Conservation (phyloP, 345 rosid species). For the Excoecaria cochinchinensis region DNA sequence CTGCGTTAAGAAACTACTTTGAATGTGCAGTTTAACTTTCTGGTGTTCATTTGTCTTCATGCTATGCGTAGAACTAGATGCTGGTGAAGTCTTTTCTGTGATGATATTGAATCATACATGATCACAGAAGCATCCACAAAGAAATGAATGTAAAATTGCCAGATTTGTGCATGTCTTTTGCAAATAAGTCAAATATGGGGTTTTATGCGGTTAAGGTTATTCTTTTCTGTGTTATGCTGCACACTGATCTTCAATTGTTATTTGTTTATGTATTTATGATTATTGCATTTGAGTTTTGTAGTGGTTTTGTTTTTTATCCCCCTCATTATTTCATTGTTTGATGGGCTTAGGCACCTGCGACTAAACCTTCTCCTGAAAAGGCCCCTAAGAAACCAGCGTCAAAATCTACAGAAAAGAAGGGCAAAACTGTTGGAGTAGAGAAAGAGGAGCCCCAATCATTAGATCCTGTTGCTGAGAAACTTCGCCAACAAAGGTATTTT, state of each 20-base stretch:
- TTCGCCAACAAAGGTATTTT: constrained; percentile 70
- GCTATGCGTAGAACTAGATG: neutral
- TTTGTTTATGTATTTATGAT: neutral
- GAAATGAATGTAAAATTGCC: neutral
- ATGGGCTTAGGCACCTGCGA: constrained; percentile 36
- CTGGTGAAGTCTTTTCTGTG: neutral
- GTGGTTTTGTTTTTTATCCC: constrained; percentile 7
- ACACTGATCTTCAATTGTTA: neutral
- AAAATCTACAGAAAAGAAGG: constrained; percentile 54
- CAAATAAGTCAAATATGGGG: neutral
- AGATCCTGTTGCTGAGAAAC: constrained; percentile 75
- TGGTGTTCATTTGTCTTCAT: neutral
- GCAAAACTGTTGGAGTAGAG: constrained; percentile 42
- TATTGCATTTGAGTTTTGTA: neutral
- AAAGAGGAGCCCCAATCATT: constrained; percentile 39
- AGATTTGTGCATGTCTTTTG: neutral
- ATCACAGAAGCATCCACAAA: neutral
- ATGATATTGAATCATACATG: neutral
- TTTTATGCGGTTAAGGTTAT: neutral
- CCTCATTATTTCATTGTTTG: neutral
- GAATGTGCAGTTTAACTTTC: neutral
- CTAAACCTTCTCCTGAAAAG: constrained; percentile 41
- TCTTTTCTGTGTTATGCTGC: neutral
- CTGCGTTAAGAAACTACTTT: neutral
- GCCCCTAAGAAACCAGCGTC: constrained; percentile 46